Evolutionary conservation across 768 basidiomycete genomes (phyloP).

Genomic region (Boletus subparvulus): DNA sequence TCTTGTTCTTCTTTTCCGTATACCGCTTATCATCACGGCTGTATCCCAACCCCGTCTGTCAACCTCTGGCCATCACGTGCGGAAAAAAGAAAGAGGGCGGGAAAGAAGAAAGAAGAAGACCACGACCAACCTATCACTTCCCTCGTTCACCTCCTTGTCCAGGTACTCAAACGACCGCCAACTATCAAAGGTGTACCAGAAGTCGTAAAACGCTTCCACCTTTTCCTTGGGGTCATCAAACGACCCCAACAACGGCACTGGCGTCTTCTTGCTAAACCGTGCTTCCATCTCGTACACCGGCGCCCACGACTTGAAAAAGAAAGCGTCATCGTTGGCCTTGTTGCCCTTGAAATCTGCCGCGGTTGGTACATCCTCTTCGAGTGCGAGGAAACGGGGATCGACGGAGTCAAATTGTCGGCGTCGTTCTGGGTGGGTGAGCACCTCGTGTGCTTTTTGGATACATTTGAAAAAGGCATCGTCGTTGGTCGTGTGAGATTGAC

Average conservation of each 20-base stretch:
- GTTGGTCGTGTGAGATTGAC: conserved; percentile 76
- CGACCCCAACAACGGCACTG: conserved; percentile 78
- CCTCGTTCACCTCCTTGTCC: conserved; percentile 98
- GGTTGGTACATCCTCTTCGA: conserved; percentile 78
- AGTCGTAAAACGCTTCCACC: conserved; percentile 95
- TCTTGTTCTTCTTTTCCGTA: conserved; percentile 99
- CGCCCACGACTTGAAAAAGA: conserved; percentile 70
- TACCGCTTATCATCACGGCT: conserved; percentile 99
- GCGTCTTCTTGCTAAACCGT: conserved; percentile 85
- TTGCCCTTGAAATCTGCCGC: conserved; percentile 53
- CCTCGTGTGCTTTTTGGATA: conserved; percentile 97
- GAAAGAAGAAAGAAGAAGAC: background rate
- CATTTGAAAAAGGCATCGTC: conserved; percentile 99
- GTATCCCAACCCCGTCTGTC: conserved; percentile 8
- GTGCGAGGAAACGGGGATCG: conserved; percentile 71
- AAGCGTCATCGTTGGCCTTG: conserved; percentile 46
- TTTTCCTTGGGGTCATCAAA: conserved; percentile 70
- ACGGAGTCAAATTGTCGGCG: conserved; percentile 96
- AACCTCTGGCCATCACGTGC: conserved; percentile 5
- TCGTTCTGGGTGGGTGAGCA: conserved; percentile 81
- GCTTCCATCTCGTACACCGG: conserved; percentile 90
- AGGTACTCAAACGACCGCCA: conserved; percentile 98
- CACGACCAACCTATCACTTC: conserved; percentile 78
- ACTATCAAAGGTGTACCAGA: conserved; percentile 99
- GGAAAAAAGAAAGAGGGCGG: background rate